These are phyloP conservation scores for Aspergillus hancockii DNA, from an alignment of 495 filamentous ascomycete genomes.

Conservation along the genomic window DNA sequence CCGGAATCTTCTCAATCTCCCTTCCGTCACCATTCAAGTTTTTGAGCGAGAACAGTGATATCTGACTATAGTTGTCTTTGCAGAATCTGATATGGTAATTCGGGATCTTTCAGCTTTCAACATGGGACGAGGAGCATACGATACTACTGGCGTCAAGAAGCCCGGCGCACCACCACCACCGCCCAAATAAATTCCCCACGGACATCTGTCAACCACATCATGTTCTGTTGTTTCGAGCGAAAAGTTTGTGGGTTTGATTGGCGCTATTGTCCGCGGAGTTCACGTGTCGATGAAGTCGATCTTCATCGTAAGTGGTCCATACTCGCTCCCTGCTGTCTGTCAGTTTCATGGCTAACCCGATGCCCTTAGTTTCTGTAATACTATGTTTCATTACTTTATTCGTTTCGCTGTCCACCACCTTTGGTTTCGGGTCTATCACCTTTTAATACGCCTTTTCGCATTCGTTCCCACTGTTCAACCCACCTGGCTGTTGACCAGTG, in stretches of 20 bases:
- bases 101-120: slow-evolving; percentile 50
- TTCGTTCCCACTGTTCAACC: slow-evolving; percentile 14
- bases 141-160: slow-evolving; percentile 60
- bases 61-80: slow-evolving; percentile 36
- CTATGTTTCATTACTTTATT: slow-evolving; percentile 26
- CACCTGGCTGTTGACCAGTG: slow-evolving; percentile 15
- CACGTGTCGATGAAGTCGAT: slow-evolving; percentile 34
- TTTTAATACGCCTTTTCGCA: slow-evolving; percentile 35
- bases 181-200: slow-evolving; percentile 31
- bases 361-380: slow-evolving; percentile 39
- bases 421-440: slow-evolving; percentile 34
- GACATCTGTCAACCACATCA: slow-evolving; percentile 29
- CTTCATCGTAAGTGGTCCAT: slow-evolving; percentile 34
- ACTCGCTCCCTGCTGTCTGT: neutral
- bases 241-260: slow-evolving; percentile 30
- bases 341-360: slow-evolving; percentile 29
- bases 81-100: slow-evolving; percentile 53
- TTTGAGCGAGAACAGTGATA: slow-evolving; percentile 1
- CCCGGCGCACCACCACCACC: slow-evolving; percentile 53
- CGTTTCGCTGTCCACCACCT: slow-evolving; percentile 20
- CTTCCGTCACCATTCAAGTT: neutral
- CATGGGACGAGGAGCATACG: slow-evolving; percentile 62
- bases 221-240: slow-evolving; percentile 25
- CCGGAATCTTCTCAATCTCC: slow-evolving; percentile 6
- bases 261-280: slow-evolving; percentile 34